Percentiles rank a stretch among this genome's conserved stretches.
phyloP scores from a whole-genome alignment of 768 basidiomycete genomes.

The Leucocoprinus leucothites region DNA sequence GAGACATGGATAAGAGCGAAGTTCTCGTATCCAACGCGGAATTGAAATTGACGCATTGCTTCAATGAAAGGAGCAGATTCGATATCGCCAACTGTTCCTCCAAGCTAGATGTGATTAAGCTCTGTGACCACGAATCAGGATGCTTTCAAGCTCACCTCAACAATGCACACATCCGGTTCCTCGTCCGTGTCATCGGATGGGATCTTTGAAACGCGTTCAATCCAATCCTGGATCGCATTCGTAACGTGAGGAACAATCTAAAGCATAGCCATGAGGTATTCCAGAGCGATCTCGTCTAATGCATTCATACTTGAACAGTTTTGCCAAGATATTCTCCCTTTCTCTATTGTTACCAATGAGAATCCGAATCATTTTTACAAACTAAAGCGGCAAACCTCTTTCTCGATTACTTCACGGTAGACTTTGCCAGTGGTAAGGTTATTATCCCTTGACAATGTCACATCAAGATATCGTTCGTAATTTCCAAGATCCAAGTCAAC shows the following conservation, averaged over 20 bases:
- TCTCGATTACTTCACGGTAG: constrained; percentile 94
- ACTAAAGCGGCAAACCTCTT: constrained; percentile 67
- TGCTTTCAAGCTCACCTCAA: constrained; percentile 60
- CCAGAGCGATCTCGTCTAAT: not conserved
- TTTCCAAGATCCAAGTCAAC: constrained; percentile 98
- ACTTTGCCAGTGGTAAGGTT: constrained; percentile 99
- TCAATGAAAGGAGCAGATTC: constrained; percentile 98
- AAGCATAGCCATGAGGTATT: not conserved
- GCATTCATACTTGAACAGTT: constrained; percentile 78
- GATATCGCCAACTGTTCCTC: constrained; percentile 98
- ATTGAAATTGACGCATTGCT: constrained; percentile 99
- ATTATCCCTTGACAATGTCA: constrained; percentile 91
- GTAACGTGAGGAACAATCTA: constrained; percentile 96
- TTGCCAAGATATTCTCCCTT: constrained; percentile 91
- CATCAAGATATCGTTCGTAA: constrained; percentile 96
- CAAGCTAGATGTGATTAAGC: constrained; percentile 57
- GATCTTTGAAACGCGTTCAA: constrained; percentile 89
- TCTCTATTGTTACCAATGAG: constrained; percentile 39
- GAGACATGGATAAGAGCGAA: constrained; percentile 97
- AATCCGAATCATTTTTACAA: not conserved
- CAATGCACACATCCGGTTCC: constrained; percentile 94
- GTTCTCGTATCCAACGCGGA: constrained; percentile 94
- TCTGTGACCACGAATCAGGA: not conserved
- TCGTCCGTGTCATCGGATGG: constrained; percentile 94
- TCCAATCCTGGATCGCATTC: constrained; percentile 98